A percentile compares a stretch with the other conserved stretches of the same genome.
Evolutionary conservation across 2,329 filamentous ascomycete genomes (phyloP).

Genomic region (Magnaporthiopsis poae): DNA sequence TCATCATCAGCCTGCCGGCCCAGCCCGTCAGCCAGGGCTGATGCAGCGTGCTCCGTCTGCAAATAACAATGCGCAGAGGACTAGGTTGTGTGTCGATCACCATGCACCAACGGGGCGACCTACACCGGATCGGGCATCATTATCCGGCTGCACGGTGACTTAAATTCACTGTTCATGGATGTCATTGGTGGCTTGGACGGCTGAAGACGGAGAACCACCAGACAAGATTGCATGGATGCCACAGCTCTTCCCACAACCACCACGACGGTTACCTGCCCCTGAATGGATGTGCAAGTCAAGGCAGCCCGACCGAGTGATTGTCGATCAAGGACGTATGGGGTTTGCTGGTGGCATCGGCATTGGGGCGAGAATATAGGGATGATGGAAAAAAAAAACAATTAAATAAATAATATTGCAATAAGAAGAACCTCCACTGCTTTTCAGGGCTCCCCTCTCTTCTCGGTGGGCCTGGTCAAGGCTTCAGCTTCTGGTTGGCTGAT

Average conservation of each 20-base stretch:
- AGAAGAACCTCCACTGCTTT: neutral
- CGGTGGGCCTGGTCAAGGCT: neutral
- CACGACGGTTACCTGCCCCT: no score
- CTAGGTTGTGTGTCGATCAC: neutral
- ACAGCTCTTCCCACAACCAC: neutral
- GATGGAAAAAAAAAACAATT: neutral
- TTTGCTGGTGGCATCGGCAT: no score
- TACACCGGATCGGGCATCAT: neutral
- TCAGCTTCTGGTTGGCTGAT: neutral
- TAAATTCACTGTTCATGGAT: no score
- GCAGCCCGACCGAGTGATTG: no score
- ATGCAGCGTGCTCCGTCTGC: neutral
- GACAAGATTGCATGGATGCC: no score
- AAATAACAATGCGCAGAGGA: neutral
- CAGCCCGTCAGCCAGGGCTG: neutral
- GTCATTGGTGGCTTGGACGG: no score
- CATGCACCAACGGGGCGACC: neutral
- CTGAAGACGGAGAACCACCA: no score
- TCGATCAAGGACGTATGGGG: no score
- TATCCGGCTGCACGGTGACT: no score
- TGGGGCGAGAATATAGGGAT: neutral
- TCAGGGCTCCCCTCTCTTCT: neutral
- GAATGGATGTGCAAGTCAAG: no score
- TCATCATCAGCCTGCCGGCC: neutral
- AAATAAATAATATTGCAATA: neutral